Conservation (phyloP, 106 monocot species). For the Dendrobium chrysotoxum region DNA sequence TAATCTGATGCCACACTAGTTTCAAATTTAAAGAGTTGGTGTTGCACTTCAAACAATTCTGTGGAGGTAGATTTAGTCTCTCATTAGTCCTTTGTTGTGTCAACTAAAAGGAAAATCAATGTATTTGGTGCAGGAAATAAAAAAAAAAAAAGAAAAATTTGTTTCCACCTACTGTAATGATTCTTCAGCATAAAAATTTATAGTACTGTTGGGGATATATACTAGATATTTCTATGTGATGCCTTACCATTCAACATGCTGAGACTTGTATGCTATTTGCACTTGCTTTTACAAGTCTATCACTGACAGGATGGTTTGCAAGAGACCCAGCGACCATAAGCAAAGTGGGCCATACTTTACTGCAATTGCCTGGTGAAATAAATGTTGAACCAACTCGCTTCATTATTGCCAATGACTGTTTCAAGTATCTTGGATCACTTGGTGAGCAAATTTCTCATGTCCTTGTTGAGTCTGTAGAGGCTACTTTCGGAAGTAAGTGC, state of each 20-base stretch:
- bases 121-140: neutral
- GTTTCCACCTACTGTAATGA: neutral
- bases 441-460: slow-evolving; percentile 43
- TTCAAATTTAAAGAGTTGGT: too few relatives aligned
- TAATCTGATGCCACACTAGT: too few relatives aligned
- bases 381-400: slow-evolving; percentile 33
- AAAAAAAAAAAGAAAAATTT: neutral
- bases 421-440: slow-evolving; percentile 46
- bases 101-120: neutral
- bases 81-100: too few relatives aligned
- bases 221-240: neutral
- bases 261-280: neutral
- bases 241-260: neutral
- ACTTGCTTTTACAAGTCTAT: neutral
- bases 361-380: slow-evolving; percentile 30
- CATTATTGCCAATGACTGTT: slow-evolving; percentile 75
- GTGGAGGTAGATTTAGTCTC: too few relatives aligned
- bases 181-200: neutral
- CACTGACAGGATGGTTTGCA: slow-evolving; percentile 85
- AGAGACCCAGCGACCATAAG: slow-evolving; percentile 54
- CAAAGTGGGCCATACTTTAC: slow-evolving; percentile 45
- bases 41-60: too few relatives aligned
- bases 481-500: slow-evolving; percentile 48
- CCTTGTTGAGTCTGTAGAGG: slow-evolving; percentile 35
- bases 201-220: neutral